Conservation (phyloP, 768 basidiomycete species). For the Boletus bicolor region DNA sequence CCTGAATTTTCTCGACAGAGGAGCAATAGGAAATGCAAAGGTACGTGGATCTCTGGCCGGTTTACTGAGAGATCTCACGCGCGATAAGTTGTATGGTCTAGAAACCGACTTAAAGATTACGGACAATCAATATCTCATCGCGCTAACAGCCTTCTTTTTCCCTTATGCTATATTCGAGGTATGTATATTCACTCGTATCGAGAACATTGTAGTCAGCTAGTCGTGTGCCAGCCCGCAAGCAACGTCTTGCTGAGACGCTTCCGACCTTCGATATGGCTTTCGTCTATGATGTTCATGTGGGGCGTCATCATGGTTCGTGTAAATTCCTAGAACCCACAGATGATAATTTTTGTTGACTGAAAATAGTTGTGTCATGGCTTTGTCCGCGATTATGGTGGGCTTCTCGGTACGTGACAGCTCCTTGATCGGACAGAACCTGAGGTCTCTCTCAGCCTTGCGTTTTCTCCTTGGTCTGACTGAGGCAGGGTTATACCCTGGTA, state of each 20-base stretch:
- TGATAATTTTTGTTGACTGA: not conserved
- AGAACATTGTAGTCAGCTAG: not conserved
- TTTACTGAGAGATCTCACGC: not conserved
- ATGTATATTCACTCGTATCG: conserved; percentile 7
- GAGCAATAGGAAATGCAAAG: conserved; percentile 71
- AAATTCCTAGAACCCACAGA: not conserved
- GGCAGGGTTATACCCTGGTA: conserved; percentile 49
- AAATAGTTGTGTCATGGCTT: conserved; percentile 61
- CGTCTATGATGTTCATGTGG: conserved; percentile 42
- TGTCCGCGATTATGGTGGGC: conserved; percentile 55
- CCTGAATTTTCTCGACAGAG: conserved; percentile 64
- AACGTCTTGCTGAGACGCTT: conserved; percentile 58
- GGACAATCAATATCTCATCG: conserved; percentile 64
- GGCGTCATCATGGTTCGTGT: conserved; percentile 39
- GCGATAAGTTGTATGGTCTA: conserved; percentile 53
- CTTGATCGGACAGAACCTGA: not conserved
- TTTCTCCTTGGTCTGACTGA: conserved; percentile 57
- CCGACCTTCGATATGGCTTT: conserved; percentile 65
- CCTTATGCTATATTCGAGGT: conserved; percentile 72
- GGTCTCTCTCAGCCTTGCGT: conserved; percentile 43
- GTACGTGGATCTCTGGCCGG: conserved; percentile 32
- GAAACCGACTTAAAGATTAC: conserved; percentile 54
- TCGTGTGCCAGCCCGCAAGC: conserved; percentile 48
- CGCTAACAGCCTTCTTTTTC: conserved; percentile 74
- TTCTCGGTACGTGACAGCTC: conserved; percentile 45